These are phyloP conservation scores for Starmerella stigmatis DNA, from an alignment of 805 yeast genomes.

Conservation along the genomic window DNA sequence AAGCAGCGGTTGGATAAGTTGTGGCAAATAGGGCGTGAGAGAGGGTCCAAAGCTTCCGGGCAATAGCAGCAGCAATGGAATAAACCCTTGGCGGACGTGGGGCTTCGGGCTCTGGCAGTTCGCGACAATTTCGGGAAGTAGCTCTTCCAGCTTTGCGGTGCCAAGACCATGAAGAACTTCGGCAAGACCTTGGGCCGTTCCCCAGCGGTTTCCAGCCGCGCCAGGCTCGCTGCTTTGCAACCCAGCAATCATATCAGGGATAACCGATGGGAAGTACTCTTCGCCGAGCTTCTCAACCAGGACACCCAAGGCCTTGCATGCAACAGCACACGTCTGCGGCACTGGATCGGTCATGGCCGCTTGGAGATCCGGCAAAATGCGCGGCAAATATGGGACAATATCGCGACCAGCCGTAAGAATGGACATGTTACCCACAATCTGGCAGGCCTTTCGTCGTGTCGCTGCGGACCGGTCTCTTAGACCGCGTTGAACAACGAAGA, in stretches of 20 bases:
- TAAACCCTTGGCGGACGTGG: slow-evolving; percentile 78
- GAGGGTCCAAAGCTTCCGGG: slow-evolving; percentile 86
- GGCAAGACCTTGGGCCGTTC: slow-evolving; percentile 92
- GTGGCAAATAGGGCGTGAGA: slow-evolving; percentile 76
- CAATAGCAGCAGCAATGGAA: slow-evolving; percentile 77
- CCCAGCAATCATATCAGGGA: slow-evolving; percentile 66
- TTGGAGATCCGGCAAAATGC: slow-evolving; percentile 72
- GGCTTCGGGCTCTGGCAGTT: slow-evolving; percentile 59
- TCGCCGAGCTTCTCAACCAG: slow-evolving; percentile 94
- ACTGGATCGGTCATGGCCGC: slow-evolving; percentile 97
- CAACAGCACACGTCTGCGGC: slow-evolving; percentile 92
- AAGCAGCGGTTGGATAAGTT: slow-evolving; percentile 83
- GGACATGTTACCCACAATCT: slow-evolving; percentile 98
- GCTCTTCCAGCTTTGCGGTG: slow-evolving; percentile 71
- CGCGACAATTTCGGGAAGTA: slow-evolving; percentile 66
- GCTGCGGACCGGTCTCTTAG: slow-evolving; percentile 89
- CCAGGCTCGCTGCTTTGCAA: slow-evolving; percentile 52
- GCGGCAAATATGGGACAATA: slow-evolving; percentile 68
- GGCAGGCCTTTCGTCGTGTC: slow-evolving; percentile 88
- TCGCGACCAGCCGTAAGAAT: slow-evolving; percentile 84
- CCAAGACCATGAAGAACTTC: slow-evolving; percentile 94
- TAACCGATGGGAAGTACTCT: slow-evolving; percentile 83
- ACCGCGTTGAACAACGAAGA: slow-evolving; percentile 92
- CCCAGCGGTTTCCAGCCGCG: slow-evolving; percentile 83
- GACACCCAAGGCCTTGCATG: slow-evolving; percentile 93